Conservation (phyloP, 2,329 filamentous ascomycete species). For the Hyphodiscus sp. region DNA sequence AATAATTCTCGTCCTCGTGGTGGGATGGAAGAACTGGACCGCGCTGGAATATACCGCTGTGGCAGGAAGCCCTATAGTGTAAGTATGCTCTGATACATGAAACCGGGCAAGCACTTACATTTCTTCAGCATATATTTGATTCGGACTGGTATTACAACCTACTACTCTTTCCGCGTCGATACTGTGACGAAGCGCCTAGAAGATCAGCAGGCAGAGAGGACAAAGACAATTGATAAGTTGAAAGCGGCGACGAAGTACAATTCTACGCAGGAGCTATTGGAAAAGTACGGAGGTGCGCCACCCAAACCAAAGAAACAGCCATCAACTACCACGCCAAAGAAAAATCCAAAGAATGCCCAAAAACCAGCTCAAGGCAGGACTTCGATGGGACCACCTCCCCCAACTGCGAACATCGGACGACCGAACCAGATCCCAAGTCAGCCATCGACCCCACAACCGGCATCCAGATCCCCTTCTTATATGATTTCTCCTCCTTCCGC, state of each 20-base stretch:
- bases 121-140: conserved; percentile 67
- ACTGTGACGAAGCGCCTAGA: conserved; percentile 64
- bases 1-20: conserved; percentile 74
- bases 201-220: conserved; percentile 69
- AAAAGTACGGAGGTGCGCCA: conserved; percentile 74
- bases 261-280: conserved; percentile 83
- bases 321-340: conserved; percentile 21
- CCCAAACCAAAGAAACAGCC: conserved; percentile 19
- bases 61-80: conserved; percentile 72
- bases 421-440: conserved; percentile 19
- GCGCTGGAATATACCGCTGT: conserved; percentile 72
- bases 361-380: conserved; percentile 35
- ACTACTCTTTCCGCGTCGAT: conserved; percentile 77
- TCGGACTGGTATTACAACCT: conserved; percentile 57
- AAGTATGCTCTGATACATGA: conserved; percentile 29
- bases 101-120: conserved; percentile 16
- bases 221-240: conserved; percentile 84
- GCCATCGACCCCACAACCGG: conserved; percentile 20
- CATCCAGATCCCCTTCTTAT: not conserved
- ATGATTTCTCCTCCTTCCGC: conserved; percentile 15
- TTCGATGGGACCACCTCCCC: conserved; percentile 50
- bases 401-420: conserved; percentile 56
- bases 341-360: conserved; percentile 16
- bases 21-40: conserved; percentile 76
- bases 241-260: conserved; percentile 96